These are phyloP conservation scores for Brassica carinata DNA, from an alignment of 345 rosid species.

Conservation along the genomic window DNA sequence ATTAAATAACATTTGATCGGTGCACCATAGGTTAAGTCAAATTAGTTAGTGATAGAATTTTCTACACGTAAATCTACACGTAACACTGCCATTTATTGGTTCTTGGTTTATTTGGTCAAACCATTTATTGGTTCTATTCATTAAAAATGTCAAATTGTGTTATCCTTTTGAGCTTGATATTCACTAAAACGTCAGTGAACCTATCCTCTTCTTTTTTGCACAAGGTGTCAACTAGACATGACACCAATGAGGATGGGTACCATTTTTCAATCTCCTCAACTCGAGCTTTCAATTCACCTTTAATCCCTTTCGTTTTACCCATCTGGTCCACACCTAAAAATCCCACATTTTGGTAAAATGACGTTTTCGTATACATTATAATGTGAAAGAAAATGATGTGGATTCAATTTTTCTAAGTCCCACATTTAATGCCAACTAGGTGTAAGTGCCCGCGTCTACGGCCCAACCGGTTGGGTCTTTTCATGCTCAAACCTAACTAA, in stretches of 20 bases:
- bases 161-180: neutral
- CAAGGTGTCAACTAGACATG: neutral
- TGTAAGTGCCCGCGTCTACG: neutral
- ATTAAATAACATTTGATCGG: neutral
- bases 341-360: conserved; percentile 1
- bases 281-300: conserved; percentile 27
- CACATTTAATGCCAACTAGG: neutral
- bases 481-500: conserved; percentile 12
- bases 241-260: conserved; percentile 24
- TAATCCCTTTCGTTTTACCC: conserved; percentile 18
- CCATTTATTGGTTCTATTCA: neutral
- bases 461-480: neutral
- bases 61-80: neutral
- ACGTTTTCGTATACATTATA: neutral
- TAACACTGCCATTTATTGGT: neutral
- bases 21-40: neutral
- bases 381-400: neutral
- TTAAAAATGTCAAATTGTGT: neutral
- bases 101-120: neutral
- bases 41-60: neutral
- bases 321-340: conserved; percentile 6
- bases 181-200: neutral
- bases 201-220: neutral
- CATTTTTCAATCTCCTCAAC: conserved; percentile 4
- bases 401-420: neutral